Conservation (phyloP, 116 monocot genomes). For the Iris pallida region DNA sequence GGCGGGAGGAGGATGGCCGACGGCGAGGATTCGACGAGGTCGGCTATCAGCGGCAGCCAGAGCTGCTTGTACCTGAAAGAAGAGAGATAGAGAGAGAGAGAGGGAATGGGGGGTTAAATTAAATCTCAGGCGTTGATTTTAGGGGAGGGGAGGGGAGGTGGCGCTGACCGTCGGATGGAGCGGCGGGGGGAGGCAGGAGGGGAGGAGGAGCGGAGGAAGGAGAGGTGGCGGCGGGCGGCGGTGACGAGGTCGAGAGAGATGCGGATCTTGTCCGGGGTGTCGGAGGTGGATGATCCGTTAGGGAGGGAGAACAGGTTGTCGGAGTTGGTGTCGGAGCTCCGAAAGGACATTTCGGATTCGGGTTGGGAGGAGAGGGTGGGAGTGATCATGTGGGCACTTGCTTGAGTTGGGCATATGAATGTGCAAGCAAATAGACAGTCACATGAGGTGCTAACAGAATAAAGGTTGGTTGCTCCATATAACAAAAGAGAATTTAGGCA, state of each 20-base stretch:
- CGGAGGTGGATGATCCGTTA: slow-evolving; percentile 6
- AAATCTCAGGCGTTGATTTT: slow-evolving; percentile 11
- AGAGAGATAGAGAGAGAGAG: neutral
- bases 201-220: slow-evolving; percentile 51
- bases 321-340: slow-evolving; percentile 10
- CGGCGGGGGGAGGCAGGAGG: slow-evolving; percentile 14
- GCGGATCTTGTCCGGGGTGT: slow-evolving; percentile 12
- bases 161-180: slow-evolving; percentile 50
- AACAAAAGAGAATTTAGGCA: no score
- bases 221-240: slow-evolving; percentile 57
- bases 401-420: neutral
- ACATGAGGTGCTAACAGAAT: no score
- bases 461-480: no score
- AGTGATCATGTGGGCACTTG: neutral
- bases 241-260: slow-evolving; percentile 68
- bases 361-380: neutral
- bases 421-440: no score
- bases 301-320: neutral
- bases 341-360: slow-evolving; percentile 17
- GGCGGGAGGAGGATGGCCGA: slow-evolving; percentile 67
- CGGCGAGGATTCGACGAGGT: slow-evolving; percentile 19
- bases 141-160: neutral
- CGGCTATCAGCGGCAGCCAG: slow-evolving; percentile 83
- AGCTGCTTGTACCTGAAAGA: slow-evolving; percentile 65
- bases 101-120: no score